Conservation (phyloP, 257 asterid species). For the Apocynum venetum region DNA sequence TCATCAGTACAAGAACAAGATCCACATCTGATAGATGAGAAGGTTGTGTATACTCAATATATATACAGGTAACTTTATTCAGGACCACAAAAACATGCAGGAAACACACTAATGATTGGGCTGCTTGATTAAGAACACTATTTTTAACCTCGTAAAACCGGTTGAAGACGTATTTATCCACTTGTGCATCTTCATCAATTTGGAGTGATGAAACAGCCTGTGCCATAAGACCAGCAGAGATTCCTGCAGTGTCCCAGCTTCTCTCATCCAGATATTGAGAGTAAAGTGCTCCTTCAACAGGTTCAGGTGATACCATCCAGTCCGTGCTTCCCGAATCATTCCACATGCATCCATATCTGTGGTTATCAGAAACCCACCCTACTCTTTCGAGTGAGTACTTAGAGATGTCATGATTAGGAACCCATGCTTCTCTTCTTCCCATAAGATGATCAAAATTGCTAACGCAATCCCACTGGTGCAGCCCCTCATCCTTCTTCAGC, state of each 20-base stretch:
- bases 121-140: not conserved
- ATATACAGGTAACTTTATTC: slow-evolving; percentile 49
- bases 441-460: slow-evolving; percentile 37
- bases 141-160: slow-evolving; percentile 58
- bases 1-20: slow-evolving; percentile 23
- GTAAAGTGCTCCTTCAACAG: slow-evolving; percentile 32
- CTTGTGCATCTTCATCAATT: slow-evolving; percentile 67
- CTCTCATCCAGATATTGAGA: slow-evolving; percentile 43
- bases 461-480: slow-evolving; percentile 52
- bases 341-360: slow-evolving; percentile 32
- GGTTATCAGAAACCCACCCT: slow-evolving; percentile 44
- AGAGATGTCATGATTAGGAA: slow-evolving; percentile 44
- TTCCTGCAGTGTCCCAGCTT: slow-evolving; percentile 39
- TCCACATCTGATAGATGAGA: slow-evolving; percentile 17
- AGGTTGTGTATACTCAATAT: slow-evolving; percentile 28
- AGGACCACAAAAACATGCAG: slow-evolving; percentile 25
- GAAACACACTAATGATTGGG: slow-evolving; percentile 22
- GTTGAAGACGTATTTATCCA: slow-evolving; percentile 53
- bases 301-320: slow-evolving; percentile 43
- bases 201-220: slow-evolving; percentile 80
- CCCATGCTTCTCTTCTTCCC: slow-evolving; percentile 30
- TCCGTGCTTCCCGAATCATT: slow-evolving; percentile 37
- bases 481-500: slow-evolving; percentile 65
- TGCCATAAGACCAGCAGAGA: slow-evolving; percentile 71
- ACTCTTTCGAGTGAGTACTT: slow-evolving; percentile 36